Conservation (phyloP, 768 basidiomycete species). For the Suillus paluster region DNA sequence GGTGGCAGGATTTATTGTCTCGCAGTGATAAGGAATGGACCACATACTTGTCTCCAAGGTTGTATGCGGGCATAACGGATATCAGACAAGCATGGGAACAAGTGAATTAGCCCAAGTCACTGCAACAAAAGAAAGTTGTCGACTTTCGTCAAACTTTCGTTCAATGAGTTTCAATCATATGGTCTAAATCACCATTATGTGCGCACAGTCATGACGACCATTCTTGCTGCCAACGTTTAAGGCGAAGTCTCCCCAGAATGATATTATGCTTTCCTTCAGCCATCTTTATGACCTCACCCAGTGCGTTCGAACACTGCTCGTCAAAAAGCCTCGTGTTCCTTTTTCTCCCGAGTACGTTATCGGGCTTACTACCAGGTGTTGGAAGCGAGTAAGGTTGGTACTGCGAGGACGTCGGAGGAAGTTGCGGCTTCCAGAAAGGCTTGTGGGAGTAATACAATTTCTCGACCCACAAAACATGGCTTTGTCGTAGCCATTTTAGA, state of each 20-base stretch:
- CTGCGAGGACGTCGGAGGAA: constrained; percentile 19
- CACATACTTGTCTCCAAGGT: neutral
- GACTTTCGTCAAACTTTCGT: neutral
- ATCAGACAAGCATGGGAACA: neutral
- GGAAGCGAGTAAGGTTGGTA: constrained; percentile 25
- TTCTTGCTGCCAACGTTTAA: constrained; percentile 31
- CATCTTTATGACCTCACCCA: constrained; percentile 60
- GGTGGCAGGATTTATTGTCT: neutral
- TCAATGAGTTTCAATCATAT: neutral
- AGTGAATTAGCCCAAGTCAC: neutral
- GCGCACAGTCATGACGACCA: constrained; percentile 1
- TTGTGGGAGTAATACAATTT: constrained; percentile 24
- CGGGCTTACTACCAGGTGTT: constrained; percentile 16
- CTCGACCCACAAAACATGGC: constrained; percentile 29
- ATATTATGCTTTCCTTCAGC: constrained; percentile 59
- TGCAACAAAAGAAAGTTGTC: neutral
- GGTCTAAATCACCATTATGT: neutral
- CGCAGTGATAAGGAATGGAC: neutral
- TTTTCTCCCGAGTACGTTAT: constrained; percentile 20
- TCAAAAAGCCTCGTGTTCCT: constrained; percentile 35
- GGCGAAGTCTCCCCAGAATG: constrained; percentile 50
- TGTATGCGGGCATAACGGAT: neutral
- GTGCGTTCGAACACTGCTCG: constrained; percentile 46
- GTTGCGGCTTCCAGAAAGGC: constrained; percentile 45
- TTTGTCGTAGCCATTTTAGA: constrained; percentile 38